Evolutionary conservation across 192 early-diverging fungal species (phyloP).

Genomic region (Entomortierella beljakovae): DNA sequence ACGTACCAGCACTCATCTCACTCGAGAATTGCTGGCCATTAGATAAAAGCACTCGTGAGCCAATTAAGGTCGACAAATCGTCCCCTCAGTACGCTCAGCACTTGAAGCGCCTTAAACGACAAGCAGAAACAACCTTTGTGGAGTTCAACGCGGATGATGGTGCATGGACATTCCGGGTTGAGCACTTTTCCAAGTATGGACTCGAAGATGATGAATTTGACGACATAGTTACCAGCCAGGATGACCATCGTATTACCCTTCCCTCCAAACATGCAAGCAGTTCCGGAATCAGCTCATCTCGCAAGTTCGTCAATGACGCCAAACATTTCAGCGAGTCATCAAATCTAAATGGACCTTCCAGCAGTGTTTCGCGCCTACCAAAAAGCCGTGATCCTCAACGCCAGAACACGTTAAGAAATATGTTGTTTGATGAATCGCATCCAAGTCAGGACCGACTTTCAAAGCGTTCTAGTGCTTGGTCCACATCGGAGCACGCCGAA

Average conservation of each 20-base stretch:
- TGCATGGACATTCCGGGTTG: constrained; percentile 92
- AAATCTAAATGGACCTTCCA: neutral
- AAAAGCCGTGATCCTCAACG: constrained; percentile 41
- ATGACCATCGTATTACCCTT: neutral
- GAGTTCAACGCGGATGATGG: constrained; percentile 79
- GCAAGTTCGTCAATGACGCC: neutral
- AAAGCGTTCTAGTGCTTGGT: constrained; percentile 42
- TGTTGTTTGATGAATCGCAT: constrained; percentile 18
- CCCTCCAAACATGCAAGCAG: neutral
- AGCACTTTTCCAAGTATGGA: constrained; percentile 88
- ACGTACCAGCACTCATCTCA: constrained; percentile 84
- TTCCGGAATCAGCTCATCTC: neutral
- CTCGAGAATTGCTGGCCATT: constrained; percentile 86
- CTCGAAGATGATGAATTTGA: constrained; percentile 76
- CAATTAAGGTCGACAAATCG: constrained; percentile 69
- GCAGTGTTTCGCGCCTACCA: constrained; percentile 3
- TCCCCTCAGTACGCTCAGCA: constrained; percentile 79
- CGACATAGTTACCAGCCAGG: constrained; percentile 54
- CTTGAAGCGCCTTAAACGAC: constrained; percentile 72
- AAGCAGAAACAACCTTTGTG: constrained; percentile 84
- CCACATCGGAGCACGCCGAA: constrained; percentile 19
- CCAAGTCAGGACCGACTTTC: constrained; percentile 12
- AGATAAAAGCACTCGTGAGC: constrained; percentile 79
- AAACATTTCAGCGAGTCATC: neutral
- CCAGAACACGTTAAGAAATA: constrained; percentile 29